Conservation (phyloP, 768 basidiomycete species). For the Hericium coralloides region DNA sequence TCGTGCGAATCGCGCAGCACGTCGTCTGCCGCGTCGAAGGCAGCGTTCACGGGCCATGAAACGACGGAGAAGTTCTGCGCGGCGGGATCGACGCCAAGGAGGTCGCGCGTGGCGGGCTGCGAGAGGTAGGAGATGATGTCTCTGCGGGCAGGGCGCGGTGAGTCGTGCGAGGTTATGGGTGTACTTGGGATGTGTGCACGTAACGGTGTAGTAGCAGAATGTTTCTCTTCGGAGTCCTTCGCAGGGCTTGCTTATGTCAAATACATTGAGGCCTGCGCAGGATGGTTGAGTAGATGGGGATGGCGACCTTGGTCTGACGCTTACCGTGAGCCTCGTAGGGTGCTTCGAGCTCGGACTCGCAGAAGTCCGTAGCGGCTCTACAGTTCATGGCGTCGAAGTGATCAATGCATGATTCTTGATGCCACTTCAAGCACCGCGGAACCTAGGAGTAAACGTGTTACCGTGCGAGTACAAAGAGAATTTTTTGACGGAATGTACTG, state of each 20-base stretch:
- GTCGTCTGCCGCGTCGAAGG: conserved; percentile 42
- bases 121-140: conserved; percentile 55
- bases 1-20: conserved; percentile 18
- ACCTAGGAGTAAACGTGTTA: conserved; percentile 18
- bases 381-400: conserved; percentile 36
- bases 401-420: conserved; percentile 33
- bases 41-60: conserved; percentile 31
- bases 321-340: not conserved
- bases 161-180: not conserved
- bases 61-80: conserved; percentile 32
- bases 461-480: not conserved
- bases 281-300: conserved; percentile 17
- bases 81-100: conserved; percentile 54
- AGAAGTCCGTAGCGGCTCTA: conserved; percentile 31
- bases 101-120: conserved; percentile 38
- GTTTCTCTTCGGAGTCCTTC: conserved; percentile 36
- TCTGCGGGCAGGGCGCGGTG: conserved; percentile 22
- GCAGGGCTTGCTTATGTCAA: conserved; percentile 61
- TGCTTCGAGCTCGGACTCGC: conserved; percentile 14
- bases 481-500: not conserved
- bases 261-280: conserved; percentile 38
- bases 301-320: not conserved
- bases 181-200: conserved; percentile 15
- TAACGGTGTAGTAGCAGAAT: conserved; percentile 54
- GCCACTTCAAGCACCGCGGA: conserved; percentile 34